These are phyloP conservation scores for Pythium oligandrum DNA, from an alignment of 352 stramenopile species.

Conservation along the genomic window DNA sequence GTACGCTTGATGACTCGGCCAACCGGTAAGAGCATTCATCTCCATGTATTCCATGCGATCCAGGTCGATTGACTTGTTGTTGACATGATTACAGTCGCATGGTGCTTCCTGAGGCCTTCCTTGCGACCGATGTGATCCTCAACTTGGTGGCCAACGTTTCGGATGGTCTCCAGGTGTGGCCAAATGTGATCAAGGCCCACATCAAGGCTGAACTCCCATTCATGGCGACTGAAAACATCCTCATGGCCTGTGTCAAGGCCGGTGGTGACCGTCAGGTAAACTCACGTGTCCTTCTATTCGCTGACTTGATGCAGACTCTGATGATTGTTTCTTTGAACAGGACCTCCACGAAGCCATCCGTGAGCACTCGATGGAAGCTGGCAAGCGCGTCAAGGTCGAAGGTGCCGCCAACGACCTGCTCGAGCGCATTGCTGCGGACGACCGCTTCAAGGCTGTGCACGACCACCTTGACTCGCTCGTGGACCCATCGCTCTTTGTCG, in stretches of 20 bases:
- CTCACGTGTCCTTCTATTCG: neutral
- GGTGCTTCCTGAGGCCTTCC: conserved; percentile 96
- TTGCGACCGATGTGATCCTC: conserved; percentile 97
- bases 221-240: conserved; percentile 99
- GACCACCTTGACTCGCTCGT: conserved; percentile 93
- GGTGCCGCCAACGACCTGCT: conserved; percentile 97
- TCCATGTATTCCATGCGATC: neutral
- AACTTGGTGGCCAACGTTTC: conserved; percentile 97
- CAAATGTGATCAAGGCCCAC: conserved; percentile 95
- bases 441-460: conserved; percentile 93
- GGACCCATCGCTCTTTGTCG: conserved; percentile 97
- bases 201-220: conserved; percentile 98
- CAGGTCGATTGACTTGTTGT: neutral
- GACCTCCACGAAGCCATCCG: conserved; percentile 98
- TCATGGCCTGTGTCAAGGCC: conserved; percentile 98
- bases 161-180: conserved; percentile 94
- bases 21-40: conserved; percentile 74
- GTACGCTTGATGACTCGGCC: conserved; percentile 98
- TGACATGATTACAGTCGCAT: conserved; percentile 72
- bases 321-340: conserved; percentile 2
- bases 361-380: conserved; percentile 98
- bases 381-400: conserved; percentile 97
- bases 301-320: no score
- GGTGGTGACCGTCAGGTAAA: conserved; percentile 94
- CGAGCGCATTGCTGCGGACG: conserved; percentile 94